Evolutionary conservation across 306 rosid genomes (phyloP).

Genomic region (Citrullus mucosospermus): DNA sequence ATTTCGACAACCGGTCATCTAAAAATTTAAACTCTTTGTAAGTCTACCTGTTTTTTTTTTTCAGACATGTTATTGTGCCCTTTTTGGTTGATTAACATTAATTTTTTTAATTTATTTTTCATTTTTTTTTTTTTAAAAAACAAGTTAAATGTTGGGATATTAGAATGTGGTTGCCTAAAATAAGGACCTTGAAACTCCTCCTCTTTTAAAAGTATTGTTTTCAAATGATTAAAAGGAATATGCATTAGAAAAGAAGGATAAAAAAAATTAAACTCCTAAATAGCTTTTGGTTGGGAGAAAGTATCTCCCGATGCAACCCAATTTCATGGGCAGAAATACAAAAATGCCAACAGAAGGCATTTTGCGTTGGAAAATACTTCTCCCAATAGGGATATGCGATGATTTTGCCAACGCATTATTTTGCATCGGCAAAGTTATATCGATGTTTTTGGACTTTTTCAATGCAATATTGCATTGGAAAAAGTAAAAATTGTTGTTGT

Average conservation of each 20-base stretch:
- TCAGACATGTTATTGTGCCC: not conserved
- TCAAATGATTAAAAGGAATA: not conserved
- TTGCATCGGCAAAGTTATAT: too few species aligned
- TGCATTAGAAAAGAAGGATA: not conserved
- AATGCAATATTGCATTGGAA: too few species aligned
- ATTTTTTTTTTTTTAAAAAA: not conserved
- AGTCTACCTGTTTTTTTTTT: not conserved
- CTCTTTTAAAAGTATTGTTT: not conserved
- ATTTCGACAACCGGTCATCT: not conserved
- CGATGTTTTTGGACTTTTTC: too few species aligned
- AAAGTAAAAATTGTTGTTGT: too few species aligned
- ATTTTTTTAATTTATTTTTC: not conserved
- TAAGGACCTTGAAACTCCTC: not conserved
- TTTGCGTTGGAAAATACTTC: too few species aligned
- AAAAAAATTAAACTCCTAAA: too few species aligned
- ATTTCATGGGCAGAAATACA: too few species aligned
- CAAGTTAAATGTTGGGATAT: not conserved
- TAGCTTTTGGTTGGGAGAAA: too few species aligned
- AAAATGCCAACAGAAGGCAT: too few species aligned
- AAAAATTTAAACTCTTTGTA: not conserved
- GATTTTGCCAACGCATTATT: too few species aligned
- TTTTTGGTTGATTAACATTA: not conserved
- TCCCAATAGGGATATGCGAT: too few species aligned
- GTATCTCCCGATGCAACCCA: too few species aligned
- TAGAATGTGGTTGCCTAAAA: not conserved